These are phyloP conservation scores for Chytridium lagenaria DNA, from an alignment of 371 early-diverging fungal genomes.

Conservation along the genomic window DNA sequence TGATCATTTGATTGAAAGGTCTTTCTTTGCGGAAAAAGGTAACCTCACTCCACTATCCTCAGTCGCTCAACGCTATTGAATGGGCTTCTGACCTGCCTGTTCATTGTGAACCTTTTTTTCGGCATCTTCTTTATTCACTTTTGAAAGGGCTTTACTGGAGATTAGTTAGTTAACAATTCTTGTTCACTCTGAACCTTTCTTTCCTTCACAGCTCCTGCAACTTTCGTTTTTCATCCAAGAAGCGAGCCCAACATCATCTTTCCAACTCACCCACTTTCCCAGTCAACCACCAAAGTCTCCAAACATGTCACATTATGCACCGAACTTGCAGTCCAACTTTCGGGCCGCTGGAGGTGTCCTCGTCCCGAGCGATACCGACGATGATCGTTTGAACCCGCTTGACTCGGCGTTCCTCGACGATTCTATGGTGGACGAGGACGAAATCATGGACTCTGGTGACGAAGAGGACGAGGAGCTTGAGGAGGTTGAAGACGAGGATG, in stretches of 20 bases:
- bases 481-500: constrained; percentile 22
- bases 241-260: background rate
- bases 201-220: background rate
- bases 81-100: too few relatives aligned
- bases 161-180: too few relatives aligned
- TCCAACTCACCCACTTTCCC: background rate
- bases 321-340: constrained; percentile 15
- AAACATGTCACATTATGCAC: constrained; percentile 7
- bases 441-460: constrained; percentile 13
- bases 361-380: constrained; percentile 11
- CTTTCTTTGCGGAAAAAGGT: too few relatives aligned
- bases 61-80: too few relatives aligned
- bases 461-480: constrained; percentile 30
- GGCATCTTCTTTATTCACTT: too few relatives aligned
- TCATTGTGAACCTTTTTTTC: too few relatives aligned
- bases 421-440: constrained; percentile 25
- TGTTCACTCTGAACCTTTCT: too few relatives aligned
- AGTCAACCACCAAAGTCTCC: background rate
- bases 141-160: too few relatives aligned
- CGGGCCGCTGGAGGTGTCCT: constrained; percentile 20
- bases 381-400: background rate
- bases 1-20: too few relatives aligned
- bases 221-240: background rate
- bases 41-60: too few relatives aligned
- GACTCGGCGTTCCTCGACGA: constrained; percentile 8